Percentiles rank a stretch among this genome's conserved stretches.
Evolutionary conservation across 75 land plant species (phyloP).

Genomic region (Pinus tabuliformis): DNA sequence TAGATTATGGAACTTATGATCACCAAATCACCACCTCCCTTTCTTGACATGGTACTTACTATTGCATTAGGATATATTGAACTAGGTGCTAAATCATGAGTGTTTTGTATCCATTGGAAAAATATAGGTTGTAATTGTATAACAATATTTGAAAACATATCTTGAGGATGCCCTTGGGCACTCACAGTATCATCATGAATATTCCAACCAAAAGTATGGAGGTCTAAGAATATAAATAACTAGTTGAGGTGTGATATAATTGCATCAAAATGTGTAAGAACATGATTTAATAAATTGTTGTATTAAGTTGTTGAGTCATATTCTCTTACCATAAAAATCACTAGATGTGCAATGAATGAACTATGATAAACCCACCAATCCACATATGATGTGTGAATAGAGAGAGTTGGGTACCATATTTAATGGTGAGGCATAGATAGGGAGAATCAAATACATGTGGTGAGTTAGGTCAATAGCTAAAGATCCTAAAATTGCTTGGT

Average conservation of each 20-base stretch:
- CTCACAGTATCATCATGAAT: constrained; percentile 15
- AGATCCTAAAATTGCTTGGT: constrained; percentile 7
- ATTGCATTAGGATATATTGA: neutral
- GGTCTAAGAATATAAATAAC: neutral
- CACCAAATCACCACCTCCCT: neutral
- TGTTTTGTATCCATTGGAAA: constrained; percentile 13
- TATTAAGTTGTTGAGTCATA: neutral
- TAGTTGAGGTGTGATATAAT: constrained; percentile 8
- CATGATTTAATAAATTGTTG: constrained; percentile 11
- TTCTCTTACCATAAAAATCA: neutral
- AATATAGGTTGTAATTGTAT: constrained; percentile 7
- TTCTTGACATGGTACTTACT: neutral
- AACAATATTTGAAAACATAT: constrained; percentile 9
- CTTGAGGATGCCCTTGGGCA: constrained; percentile 3
- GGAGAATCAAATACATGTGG: constrained; percentile 9
- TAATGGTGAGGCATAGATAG: neutral
- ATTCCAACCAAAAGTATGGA: constrained; percentile 8
- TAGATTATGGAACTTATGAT: neutral
- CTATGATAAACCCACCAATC: constrained; percentile 2
- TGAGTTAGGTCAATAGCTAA: constrained; percentile 10
- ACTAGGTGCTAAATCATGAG: constrained; percentile 2
- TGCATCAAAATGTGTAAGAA: constrained; percentile 1
- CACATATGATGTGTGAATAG: no score
- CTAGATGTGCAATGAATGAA: neutral
- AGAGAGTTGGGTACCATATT: neutral